These are phyloP conservation scores for Syzygium malaccense DNA, from an alignment of 441 rosid genomes.

Conservation along the genomic window DNA sequence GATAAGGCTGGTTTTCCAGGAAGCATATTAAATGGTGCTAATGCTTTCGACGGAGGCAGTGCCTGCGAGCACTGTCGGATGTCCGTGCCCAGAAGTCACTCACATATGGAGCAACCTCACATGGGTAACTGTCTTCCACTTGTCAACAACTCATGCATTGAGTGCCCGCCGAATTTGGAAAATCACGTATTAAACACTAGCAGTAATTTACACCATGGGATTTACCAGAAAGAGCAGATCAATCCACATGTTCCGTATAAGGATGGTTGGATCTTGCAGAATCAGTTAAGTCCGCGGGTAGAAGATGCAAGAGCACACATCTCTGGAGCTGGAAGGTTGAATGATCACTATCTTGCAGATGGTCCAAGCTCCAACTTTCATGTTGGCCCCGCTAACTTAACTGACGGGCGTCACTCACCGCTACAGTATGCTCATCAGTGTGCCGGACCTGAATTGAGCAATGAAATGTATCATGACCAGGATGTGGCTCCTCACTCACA, in stretches of 20 bases:
- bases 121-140: conserved; percentile 49
- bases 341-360: conserved; percentile 55
- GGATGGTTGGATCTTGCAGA: conserved; percentile 75
- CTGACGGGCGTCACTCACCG: conserved; percentile 46
- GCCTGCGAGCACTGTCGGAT: conserved; percentile 60
- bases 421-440: conserved; percentile 38
- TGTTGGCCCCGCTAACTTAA: conserved; percentile 43
- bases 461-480: conserved; percentile 63
- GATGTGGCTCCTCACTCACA: conserved; percentile 35
- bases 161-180: conserved; percentile 57
- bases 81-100: conserved; percentile 52
- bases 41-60: conserved; percentile 54
- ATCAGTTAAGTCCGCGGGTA: conserved; percentile 46
- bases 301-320: conserved; percentile 62
- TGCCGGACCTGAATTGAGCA: conserved; percentile 52
- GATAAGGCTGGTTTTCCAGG: conserved; percentile 82
- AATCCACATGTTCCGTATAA: conserved; percentile 34
- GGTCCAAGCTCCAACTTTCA: conserved; percentile 55
- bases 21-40: conserved; percentile 52
- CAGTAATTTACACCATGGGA: conserved; percentile 39
- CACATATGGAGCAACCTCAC: conserved; percentile 55
- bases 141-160: conserved; percentile 37
- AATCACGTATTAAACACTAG: conserved; percentile 50
- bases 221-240: conserved; percentile 44
- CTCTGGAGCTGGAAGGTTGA: conserved; percentile 61